These are phyloP conservation scores for Ophiocordyceps polyrhachis-furcata DNA, from an alignment of 2,329 filamentous ascomycete genomes.

Conservation along the genomic window DNA sequence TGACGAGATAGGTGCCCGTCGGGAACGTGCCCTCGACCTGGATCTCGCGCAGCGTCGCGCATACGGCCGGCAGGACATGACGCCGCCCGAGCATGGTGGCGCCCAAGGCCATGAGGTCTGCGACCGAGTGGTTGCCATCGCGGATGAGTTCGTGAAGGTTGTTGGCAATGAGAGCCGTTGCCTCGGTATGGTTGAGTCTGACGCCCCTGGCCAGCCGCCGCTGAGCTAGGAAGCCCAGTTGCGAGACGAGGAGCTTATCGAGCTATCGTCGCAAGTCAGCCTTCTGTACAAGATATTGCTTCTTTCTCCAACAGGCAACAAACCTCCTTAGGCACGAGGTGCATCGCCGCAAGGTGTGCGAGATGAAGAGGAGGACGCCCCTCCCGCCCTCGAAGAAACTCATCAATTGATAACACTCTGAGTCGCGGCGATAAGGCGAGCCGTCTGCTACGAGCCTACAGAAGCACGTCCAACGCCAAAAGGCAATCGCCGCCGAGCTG, in stretches of 20 bases:
- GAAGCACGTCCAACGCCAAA: neutral
- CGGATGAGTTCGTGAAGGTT: conserved; percentile 93
- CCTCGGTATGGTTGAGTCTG: conserved; percentile 77
- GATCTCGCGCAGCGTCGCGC: conserved; percentile 60
- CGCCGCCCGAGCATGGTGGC: conserved; percentile 84
- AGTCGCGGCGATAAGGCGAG: neutral
- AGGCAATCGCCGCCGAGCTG: neutral
- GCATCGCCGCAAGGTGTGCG: conserved; percentile 15
- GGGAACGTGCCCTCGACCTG: conserved; percentile 92
- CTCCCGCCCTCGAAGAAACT: neutral
- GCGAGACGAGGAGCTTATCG: conserved; percentile 88
- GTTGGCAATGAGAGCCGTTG: conserved; percentile 65
- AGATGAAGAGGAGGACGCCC: neutral
- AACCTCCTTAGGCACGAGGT: conserved; percentile 30
- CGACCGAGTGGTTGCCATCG: conserved; percentile 82
- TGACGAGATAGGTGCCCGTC: conserved; percentile 82
- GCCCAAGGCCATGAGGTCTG: conserved; percentile 83
- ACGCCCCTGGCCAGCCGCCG: conserved; percentile 73
- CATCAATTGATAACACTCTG: neutral
- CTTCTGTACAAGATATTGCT: neutral
- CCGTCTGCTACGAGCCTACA: no score
- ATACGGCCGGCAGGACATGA: conserved; percentile 73
- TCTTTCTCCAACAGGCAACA: no score
- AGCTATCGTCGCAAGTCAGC: conserved; percentile 37
- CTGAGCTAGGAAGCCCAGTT: conserved; percentile 76